A percentile compares a stretch with the other conserved stretches of the same genome.
phyloP scores from a whole-genome alignment of 1,284 basidiomycete genomes.

The Marasmius fiardii region DNA sequence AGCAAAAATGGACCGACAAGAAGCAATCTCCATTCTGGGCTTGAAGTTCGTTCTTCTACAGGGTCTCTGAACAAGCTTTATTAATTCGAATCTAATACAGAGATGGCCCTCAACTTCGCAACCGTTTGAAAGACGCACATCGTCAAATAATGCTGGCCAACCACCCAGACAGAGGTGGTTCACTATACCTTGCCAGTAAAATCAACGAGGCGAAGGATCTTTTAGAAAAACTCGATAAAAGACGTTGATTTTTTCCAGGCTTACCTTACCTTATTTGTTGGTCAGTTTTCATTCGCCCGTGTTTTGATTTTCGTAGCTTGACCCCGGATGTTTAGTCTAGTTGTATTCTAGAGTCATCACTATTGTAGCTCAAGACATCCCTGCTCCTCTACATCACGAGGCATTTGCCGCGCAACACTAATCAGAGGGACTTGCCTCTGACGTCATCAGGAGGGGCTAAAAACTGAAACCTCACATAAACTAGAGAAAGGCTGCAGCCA shows the following conservation, averaged over 20 bases:
- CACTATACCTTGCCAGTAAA: slow-evolving; percentile 97
- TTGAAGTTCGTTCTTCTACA: slow-evolving; percentile 65
- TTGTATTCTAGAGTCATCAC: background rate
- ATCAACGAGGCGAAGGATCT: slow-evolving; percentile 92
- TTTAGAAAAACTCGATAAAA: slow-evolving; percentile 52
- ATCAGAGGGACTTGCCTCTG: background rate
- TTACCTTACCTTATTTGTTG: background rate
- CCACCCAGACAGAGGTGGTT: slow-evolving; percentile 95
- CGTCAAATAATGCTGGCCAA: slow-evolving; percentile 93
- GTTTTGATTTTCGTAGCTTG: background rate
- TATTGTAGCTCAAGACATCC: background rate
- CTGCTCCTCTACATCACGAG: background rate
- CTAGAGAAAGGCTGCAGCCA: no score
- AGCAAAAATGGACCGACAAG: slow-evolving; percentile 94
- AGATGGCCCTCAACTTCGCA: slow-evolving; percentile 71
- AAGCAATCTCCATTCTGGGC: slow-evolving; percentile 89
- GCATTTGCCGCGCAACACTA: no score
- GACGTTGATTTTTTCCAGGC: background rate
- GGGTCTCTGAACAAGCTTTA: no score
- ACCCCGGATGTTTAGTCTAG: background rate
- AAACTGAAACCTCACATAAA: no score
- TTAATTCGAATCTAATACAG: slow-evolving; percentile 38
- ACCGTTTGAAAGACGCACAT: slow-evolving; percentile 85
- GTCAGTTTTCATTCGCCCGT: background rate
- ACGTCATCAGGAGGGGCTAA: background rate